Evolutionary conservation across 768 basidiomycete species (phyloP), one percentile per base, ranked within the genome.

Genomic region (Tremella mesenterica): DNA sequence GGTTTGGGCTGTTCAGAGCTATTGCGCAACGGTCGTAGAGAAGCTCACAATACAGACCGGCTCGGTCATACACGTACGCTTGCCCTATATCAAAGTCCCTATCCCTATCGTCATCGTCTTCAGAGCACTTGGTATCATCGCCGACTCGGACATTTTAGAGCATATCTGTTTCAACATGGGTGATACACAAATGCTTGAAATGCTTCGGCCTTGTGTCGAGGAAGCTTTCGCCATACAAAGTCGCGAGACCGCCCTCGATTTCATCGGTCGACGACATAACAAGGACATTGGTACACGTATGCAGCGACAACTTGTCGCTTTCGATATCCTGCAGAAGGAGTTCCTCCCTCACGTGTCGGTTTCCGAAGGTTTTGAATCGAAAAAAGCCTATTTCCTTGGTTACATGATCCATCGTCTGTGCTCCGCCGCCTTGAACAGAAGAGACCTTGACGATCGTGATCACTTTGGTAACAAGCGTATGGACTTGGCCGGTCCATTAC

Each of bases 101-200:
- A 90, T 99, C 69, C 95, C 95, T 1, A 89, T 99, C 60, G 95
- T 95, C 84, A 89, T 99, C 54, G 89, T 97, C 65, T 99, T 99
- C 77, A 87, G 95, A 63, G 95, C 87, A 4, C 83, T 99, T 43
- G 92, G 93, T 55, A 89, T 99, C 64, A 89, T 96, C 47, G 92
- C 95, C 18, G 95, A 99, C 73, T 83, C 88, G 55, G 95, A 99
- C 70, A 93, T 99, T 53, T 81, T 99, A 58, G 89, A 91, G 72
- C 95, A 97, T 67, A 97, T 99, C 56, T 96, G 91, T 72, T 99
- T 96, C 73, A 93, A 97, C 73, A 84, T 86, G 81, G 86, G 90
- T 71, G 95, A 99, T 66, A 80, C 85, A 2, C 88, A 92, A 63
- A 87, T 97, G 85, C 80, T 96, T 47, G 95, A 99, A 71, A 90